Evolutionary conservation across 495 filamentous ascomycete genomes (phyloP).

Genomic region (Sabuloglossum arenarium): DNA sequence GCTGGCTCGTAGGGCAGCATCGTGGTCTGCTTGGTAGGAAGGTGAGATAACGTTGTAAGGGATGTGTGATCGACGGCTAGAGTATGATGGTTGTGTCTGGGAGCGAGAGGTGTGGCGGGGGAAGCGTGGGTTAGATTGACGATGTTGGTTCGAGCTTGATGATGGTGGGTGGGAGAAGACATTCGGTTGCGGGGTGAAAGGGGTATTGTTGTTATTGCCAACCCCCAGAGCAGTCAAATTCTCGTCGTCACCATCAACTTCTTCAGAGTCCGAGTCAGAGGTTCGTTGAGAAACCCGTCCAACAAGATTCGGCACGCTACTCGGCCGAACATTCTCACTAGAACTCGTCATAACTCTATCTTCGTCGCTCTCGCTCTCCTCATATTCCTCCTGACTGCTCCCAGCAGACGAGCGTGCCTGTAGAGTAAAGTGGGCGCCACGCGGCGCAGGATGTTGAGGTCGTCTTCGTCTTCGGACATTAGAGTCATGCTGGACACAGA

Average conservation of each 20-base stretch:
- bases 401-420: slow-evolving; percentile 14
- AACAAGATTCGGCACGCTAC: slow-evolving; percentile 8
- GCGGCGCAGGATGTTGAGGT: slow-evolving; percentile 30
- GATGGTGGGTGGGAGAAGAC: slow-evolving; percentile 71
- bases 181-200: slow-evolving; percentile 73
- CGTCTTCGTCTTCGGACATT: slow-evolving; percentile 27
- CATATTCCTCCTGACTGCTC: slow-evolving; percentile 83
- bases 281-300: not conserved
- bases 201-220: slow-evolving; percentile 16
- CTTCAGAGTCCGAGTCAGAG: slow-evolving; percentile 11
- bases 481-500: slow-evolving; percentile 43
- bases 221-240: slow-evolving; percentile 62
- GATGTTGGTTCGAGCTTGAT: slow-evolving; percentile 25
- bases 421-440: slow-evolving; percentile 15
- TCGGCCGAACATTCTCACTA: slow-evolving; percentile 43
- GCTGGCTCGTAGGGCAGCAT: slow-evolving; percentile 78
- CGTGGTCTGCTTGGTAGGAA: slow-evolving; percentile 65
- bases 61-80: slow-evolving; percentile 23
- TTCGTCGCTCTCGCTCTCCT: slow-evolving; percentile 68
- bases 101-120: slow-evolving; percentile 18
- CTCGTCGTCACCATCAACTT: slow-evolving; percentile 44
- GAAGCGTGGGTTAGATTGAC: slow-evolving; percentile 16
- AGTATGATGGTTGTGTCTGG: slow-evolving; percentile 11
- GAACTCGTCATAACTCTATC: slow-evolving; percentile 72
- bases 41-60: slow-evolving; percentile 46